Evolutionary conservation across 495 filamentous ascomycete genomes (phyloP).

Genomic region (Cercophora scortea): DNA sequence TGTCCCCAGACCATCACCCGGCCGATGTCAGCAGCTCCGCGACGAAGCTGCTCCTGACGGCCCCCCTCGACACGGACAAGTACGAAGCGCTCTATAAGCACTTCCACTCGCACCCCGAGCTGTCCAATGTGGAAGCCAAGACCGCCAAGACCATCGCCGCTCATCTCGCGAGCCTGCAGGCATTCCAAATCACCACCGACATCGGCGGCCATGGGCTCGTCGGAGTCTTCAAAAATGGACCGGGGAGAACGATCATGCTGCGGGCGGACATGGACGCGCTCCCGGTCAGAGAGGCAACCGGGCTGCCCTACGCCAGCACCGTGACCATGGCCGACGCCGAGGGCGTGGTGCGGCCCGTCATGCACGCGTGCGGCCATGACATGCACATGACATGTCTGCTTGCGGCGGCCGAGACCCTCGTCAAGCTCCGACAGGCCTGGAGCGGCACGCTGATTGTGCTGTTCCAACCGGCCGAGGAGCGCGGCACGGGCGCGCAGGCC

Average conservation of each 20-base stretch:
- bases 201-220: conserved; percentile 53
- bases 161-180: too few species aligned
- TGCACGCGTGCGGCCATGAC: conserved; percentile 66
- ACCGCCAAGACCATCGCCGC: too few species aligned
- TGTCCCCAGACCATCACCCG: too few species aligned
- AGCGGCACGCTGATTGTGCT: conserved; percentile 47
- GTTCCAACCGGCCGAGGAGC: conserved; percentile 58
- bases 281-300: conserved; percentile 49
- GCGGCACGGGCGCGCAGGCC: conserved; percentile 44
- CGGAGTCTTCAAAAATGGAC: conserved; percentile 48
- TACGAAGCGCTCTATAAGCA: too few species aligned
- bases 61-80: too few species aligned
- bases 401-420: conserved; percentile 40
- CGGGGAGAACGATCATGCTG: conserved; percentile 45
- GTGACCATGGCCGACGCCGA: conserved; percentile 29
- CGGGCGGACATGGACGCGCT: conserved; percentile 58
- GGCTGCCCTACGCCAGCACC: conserved; percentile 47
- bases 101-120: too few species aligned
- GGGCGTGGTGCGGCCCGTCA: conserved; percentile 44
- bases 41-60: too few species aligned
- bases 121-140: too few species aligned
- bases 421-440: conserved; percentile 37
- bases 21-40: too few species aligned
- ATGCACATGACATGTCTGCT: conserved; percentile 50
- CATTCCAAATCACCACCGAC: too few species aligned